Conservation (phyloP, 768 basidiomycete species). For the Mycena kentingensis region DNA sequence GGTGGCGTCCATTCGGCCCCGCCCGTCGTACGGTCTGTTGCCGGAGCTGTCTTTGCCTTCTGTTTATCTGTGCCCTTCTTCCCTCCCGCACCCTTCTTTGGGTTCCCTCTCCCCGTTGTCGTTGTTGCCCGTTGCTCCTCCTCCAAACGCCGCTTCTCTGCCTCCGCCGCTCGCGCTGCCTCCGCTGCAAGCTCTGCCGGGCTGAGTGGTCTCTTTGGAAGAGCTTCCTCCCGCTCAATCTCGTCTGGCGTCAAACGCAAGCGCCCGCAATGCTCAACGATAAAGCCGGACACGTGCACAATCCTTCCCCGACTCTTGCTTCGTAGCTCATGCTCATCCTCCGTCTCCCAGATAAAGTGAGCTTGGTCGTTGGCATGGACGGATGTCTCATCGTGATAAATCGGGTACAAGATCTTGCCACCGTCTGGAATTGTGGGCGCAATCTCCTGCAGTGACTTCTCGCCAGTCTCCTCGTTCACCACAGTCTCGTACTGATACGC, state of each 20-base stretch:
- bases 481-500: conserved; percentile 9
- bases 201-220: conserved; percentile 13
- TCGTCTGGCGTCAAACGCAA: conserved; percentile 17
- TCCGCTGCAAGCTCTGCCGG: conserved; percentile 8
- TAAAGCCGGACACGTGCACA: conserved; percentile 25
- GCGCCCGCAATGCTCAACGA: conserved; percentile 21
- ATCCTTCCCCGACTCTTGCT: conserved; percentile 23
- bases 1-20: conserved; percentile 17
- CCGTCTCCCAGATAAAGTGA: conserved; percentile 20
- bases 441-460: conserved; percentile 6
- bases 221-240: conserved; percentile 6
- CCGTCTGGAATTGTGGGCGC: conserved; percentile 17
- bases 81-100: too few relatives aligned
- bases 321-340: conserved; percentile 22
- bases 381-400: conserved; percentile 28
- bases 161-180: neutral
- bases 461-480: neutral
- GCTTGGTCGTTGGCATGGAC: conserved; percentile 26
- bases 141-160: conserved; percentile 5
- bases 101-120: too few relatives aligned
- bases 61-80: conserved; percentile 6
- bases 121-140: neutral
- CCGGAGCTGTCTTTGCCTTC: conserved; percentile 2
- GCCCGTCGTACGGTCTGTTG: conserved; percentile 13
- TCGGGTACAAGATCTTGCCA: conserved; percentile 15